Percentiles rank a stretch among this genome's conserved stretches.
Conservation (phyloP, 2,329 filamentous ascomycete genomes). For the Apiospora phragmitis region DNA sequence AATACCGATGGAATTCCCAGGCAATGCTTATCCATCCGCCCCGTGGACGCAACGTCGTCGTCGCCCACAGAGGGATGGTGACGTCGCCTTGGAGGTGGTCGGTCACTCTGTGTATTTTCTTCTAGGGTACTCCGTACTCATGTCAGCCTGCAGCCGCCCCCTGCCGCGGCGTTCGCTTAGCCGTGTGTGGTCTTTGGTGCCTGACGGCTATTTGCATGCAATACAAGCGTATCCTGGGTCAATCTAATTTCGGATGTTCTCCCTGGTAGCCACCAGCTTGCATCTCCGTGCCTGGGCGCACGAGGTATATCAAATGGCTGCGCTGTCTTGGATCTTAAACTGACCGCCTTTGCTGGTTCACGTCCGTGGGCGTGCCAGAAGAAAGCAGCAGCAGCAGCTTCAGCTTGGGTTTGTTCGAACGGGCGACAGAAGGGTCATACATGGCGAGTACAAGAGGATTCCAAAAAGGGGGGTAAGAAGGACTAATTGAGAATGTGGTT, state of each 20-base stretch:
- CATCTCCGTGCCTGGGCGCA: not conserved
- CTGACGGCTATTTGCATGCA: not conserved
- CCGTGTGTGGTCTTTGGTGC: not conserved
- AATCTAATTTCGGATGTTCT: conserved; percentile 10
- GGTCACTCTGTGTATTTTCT: not conserved
- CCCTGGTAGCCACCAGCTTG: not conserved
- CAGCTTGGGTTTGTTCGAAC: not conserved
- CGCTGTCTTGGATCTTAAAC: conserved; percentile 9
- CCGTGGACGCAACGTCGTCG: not conserved
- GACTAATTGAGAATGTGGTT: not conserved
- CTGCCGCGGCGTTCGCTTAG: not conserved
- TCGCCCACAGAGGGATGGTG: not conserved
- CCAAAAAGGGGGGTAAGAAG: not conserved
- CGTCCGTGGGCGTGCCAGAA: not conserved
- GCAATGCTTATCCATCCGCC: not conserved
- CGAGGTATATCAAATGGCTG: not conserved
- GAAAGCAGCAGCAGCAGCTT: not conserved
- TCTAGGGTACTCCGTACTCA: not conserved
- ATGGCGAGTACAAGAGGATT: not conserved
- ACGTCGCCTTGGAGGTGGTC: not conserved
- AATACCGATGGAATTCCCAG: not conserved
- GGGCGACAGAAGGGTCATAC: not conserved
- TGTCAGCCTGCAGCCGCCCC: not conserved
- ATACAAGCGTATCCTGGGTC: not conserved
- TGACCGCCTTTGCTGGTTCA: not conserved